Percentiles rank a stretch among this genome's conserved stretches.
These are phyloP conservation scores for Hypomontagnella submonticulosa DNA, from an alignment of 495 filamentous ascomycete species.

Conservation along the genomic window DNA sequence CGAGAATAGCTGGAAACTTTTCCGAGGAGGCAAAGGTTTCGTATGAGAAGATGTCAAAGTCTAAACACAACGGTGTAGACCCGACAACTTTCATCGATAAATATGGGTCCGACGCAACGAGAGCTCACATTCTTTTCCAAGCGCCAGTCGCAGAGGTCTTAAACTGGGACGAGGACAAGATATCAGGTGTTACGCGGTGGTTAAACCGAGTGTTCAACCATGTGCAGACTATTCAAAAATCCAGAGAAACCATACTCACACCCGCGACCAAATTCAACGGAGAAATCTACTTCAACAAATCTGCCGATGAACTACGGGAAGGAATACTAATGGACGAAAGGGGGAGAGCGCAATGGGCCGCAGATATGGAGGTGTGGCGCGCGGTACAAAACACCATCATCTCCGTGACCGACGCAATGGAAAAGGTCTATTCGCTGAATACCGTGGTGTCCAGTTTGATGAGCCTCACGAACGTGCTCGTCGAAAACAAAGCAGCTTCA, in stretches of 20 bases:
- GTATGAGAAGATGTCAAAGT: slow-evolving; percentile 97
- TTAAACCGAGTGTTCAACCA: slow-evolving; percentile 72
- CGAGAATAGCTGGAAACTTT: slow-evolving; percentile 67
- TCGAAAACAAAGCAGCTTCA: slow-evolving; percentile 41
- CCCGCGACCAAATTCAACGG: slow-evolving; percentile 24
- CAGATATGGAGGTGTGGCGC: slow-evolving; percentile 69
- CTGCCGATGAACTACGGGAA: slow-evolving; percentile 9
- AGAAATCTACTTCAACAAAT: slow-evolving; percentile 48
- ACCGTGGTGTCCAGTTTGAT: slow-evolving; percentile 85
- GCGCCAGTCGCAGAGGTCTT: slow-evolving; percentile 84
- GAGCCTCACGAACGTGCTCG: slow-evolving; percentile 75
- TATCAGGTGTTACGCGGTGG: slow-evolving; percentile 84
- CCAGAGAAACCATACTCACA: background rate
- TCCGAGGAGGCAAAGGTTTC: slow-evolving; percentile 67
- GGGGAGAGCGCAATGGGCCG: slow-evolving; percentile 51
- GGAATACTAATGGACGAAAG: slow-evolving; percentile 34
- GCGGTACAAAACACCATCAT: slow-evolving; percentile 72
- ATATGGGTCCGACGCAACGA: slow-evolving; percentile 84
- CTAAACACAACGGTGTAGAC: slow-evolving; percentile 93
- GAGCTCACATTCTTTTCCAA: slow-evolving; percentile 88
- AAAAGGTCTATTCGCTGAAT: slow-evolving; percentile 78
- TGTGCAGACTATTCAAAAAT: slow-evolving; percentile 53
- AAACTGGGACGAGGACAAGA: slow-evolving; percentile 88
- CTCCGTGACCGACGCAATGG: slow-evolving; percentile 75
- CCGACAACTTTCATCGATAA: slow-evolving; percentile 73